Conservation (phyloP, 2,329 filamentous ascomycete species). For the Arthrobotrys sphaeroides region DNA sequence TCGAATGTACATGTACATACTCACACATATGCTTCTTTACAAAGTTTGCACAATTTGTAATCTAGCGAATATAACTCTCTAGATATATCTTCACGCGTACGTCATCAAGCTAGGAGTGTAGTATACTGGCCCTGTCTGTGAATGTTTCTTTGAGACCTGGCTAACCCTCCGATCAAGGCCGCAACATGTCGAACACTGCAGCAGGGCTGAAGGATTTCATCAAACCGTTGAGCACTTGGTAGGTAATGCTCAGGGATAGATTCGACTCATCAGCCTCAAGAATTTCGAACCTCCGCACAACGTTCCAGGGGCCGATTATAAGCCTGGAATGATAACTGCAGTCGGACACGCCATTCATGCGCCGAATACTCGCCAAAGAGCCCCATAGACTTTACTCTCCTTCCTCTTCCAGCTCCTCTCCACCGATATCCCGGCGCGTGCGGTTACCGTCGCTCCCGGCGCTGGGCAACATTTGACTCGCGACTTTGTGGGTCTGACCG, state of each 20-base stretch:
- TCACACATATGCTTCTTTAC: too few species aligned
- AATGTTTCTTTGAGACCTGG: not conserved
- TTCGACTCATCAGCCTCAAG: not conserved
- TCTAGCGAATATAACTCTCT: not conserved
- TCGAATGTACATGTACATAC: not conserved
- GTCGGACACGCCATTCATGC: constrained; percentile 1
- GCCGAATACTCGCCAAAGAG: not conserved
- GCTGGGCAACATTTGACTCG: too few species aligned
- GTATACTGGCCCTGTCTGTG: not conserved
- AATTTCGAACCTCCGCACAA: not conserved
- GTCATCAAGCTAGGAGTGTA: not conserved
- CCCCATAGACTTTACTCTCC: constrained; percentile 14
- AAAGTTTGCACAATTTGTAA: not conserved
- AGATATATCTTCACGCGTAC: not conserved
- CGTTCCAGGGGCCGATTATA: not conserved
- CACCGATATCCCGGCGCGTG: too few species aligned
- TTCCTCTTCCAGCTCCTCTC: constrained; percentile 47
- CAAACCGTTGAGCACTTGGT: not conserved
- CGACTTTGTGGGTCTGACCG: too few species aligned
- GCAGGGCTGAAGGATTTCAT: constrained; percentile 2
- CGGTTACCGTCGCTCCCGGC: too few species aligned
- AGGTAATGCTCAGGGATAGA: not conserved
- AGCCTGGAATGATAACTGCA: not conserved
- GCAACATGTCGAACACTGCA: constrained; percentile 6
- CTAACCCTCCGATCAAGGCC: too few species aligned